Percentiles rank a stretch among this genome's conserved stretches.
Conservation (phyloP, 192 early-diverging fungal species). For the Backusella morwellensis region DNA sequence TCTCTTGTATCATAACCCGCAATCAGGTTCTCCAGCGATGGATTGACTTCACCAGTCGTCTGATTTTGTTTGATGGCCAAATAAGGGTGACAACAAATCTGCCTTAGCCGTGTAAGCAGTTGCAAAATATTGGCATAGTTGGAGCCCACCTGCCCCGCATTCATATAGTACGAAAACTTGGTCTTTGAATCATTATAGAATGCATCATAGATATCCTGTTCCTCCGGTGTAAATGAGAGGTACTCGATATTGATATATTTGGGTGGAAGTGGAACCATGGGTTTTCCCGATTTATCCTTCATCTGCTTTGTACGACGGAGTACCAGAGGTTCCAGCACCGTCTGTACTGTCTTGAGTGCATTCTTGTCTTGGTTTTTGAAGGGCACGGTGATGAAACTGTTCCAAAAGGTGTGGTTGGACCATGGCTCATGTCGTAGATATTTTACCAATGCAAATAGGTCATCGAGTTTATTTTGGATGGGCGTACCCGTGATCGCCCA, state of each 20-base stretch:
- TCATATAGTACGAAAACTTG: constrained; percentile 58
- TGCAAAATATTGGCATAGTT: constrained; percentile 73
- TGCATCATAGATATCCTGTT: constrained; percentile 68
- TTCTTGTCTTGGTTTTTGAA: constrained; percentile 57
- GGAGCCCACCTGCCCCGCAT: constrained; percentile 57
- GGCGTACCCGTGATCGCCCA: constrained; percentile 97
- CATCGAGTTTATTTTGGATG: constrained; percentile 75
- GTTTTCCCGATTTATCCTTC: constrained; percentile 66
- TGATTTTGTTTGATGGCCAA: constrained; percentile 32
- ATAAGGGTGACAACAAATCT: constrained; percentile 68
- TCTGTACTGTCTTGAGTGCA: constrained; percentile 54
- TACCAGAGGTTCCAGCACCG: constrained; percentile 70
- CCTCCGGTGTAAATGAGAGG: constrained; percentile 59
- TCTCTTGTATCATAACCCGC: constrained; percentile 26
- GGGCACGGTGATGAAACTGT: constrained; percentile 70
- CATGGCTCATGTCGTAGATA: constrained; percentile 69
- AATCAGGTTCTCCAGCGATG: constrained; percentile 39
- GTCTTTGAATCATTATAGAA: constrained; percentile 65
- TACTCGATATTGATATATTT: constrained; percentile 59
- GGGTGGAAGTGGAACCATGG: constrained; percentile 76
- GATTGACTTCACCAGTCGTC: not conserved
- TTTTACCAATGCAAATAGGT: constrained; percentile 81
- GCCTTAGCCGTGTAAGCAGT: constrained; percentile 59
- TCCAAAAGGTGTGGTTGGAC: constrained; percentile 73
- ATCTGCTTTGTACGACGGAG: constrained; percentile 88